Evolutionary conservation across 805 yeast genomes (phyloP).

Genomic region (Wickerhamiella musiphila): DNA sequence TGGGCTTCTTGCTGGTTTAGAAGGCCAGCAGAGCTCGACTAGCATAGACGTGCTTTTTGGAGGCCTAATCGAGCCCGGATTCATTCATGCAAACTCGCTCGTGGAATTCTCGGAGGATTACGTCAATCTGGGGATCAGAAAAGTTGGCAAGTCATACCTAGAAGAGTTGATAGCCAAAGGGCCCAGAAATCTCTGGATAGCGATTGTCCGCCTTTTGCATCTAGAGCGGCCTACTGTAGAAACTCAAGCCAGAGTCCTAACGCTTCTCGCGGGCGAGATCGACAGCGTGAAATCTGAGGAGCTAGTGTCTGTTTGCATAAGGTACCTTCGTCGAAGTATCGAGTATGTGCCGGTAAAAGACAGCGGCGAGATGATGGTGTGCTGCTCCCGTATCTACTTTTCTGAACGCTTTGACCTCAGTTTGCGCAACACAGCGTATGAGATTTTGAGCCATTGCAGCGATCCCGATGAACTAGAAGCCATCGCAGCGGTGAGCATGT

Average conservation of each 20-base stretch:
- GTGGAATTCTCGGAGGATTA: background rate
- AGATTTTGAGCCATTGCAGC: slow-evolving; percentile 1
- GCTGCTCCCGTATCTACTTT: slow-evolving; percentile 1
- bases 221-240: background rate
- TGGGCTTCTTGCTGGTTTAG: too few relatives aligned
- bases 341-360: background rate
- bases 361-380: slow-evolving; percentile 1
- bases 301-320: slow-evolving; percentile 2
- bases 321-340: background rate
- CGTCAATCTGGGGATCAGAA: background rate
- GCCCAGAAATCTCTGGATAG: background rate
- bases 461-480: slow-evolving; percentile 3
- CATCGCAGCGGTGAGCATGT: slow-evolving; percentile 1
- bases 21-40: too few relatives aligned
- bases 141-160: background rate
- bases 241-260: background rate
- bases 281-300: background rate
- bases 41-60: slow-evolving; percentile 9
- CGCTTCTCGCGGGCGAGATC: slow-evolving; percentile 1
- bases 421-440: background rate
- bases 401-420: background rate
- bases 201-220: background rate
- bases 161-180: background rate
- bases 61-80: slow-evolving; percentile 6
- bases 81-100: slow-evolving; percentile 4